A percentile compares a stretch with the other conserved stretches of the same genome.
Conservation (phyloP, 495 filamentous ascomycete species). For the Sabuloglossum arenarium region DNA sequence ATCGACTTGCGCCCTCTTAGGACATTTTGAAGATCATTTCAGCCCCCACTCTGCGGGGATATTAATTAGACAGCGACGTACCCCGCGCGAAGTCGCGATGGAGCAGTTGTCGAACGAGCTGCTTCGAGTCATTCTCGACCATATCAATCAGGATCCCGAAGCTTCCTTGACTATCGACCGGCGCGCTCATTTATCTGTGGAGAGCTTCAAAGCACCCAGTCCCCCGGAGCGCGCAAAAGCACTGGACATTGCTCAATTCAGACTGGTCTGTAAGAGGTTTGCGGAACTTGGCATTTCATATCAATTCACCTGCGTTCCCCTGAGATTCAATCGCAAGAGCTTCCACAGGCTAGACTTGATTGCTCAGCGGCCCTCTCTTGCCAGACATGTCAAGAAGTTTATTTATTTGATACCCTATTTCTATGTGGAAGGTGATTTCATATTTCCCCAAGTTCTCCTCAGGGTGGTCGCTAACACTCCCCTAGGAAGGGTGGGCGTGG, state of each 20-base stretch:
- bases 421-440: conserved; percentile 24
- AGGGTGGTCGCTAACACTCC: not conserved
- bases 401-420: conserved; percentile 54
- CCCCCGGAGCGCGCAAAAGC: conserved; percentile 21
- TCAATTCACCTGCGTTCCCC: conserved; percentile 35
- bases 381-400: conserved; percentile 41
- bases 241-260: conserved; percentile 26
- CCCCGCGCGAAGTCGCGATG: conserved; percentile 3
- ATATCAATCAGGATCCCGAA: conserved; percentile 27
- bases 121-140: conserved; percentile 33
- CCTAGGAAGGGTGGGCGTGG: conserved; percentile 17
- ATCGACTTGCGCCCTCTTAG: not conserved
- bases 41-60: conserved; percentile 2
- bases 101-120: conserved; percentile 25
- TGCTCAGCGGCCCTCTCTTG: conserved; percentile 26
- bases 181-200: conserved; percentile 30
- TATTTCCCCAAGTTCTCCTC: not conserved
- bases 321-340: conserved; percentile 37
- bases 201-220: conserved; percentile 27
- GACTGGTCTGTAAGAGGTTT: conserved; percentile 40
- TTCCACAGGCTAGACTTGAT: conserved; percentile 34
- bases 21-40: not conserved
- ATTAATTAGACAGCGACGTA: not conserved
- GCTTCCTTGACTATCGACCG: conserved; percentile 25
- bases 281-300: conserved; percentile 36